These are phyloP conservation scores for Hyaloscypha variabilis DNA, from an alignment of 495 filamentous ascomycete species.

Conservation along the genomic window DNA sequence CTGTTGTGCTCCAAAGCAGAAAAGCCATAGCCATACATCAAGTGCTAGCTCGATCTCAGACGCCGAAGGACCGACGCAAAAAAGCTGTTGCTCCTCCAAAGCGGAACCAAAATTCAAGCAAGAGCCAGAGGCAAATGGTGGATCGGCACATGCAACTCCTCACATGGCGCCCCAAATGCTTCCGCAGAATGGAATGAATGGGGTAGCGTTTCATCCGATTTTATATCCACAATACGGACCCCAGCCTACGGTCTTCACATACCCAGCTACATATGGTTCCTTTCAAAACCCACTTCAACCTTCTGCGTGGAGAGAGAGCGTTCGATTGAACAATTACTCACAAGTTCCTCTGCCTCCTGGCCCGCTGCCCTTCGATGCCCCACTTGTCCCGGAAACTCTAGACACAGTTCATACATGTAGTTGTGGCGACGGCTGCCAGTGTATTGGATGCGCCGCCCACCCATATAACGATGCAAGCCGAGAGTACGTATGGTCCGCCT, in stretches of 20 bases:
- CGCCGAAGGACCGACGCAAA: slow-evolving; percentile 11
- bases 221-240: slow-evolving; percentile 23
- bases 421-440: slow-evolving; percentile 70
- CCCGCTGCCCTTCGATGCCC: slow-evolving; percentile 22
- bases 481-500: slow-evolving; percentile 56
- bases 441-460: slow-evolving; percentile 68
- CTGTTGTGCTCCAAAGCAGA: slow-evolving; percentile 30
- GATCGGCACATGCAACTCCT: slow-evolving; percentile 7
- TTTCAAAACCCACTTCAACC: slow-evolving; percentile 44
- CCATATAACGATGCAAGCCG: slow-evolving; percentile 74
- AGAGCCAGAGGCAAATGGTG: slow-evolving; percentile 18
- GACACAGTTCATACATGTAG: slow-evolving; percentile 42
- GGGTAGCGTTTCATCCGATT: slow-evolving; percentile 17
- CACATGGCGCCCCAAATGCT: slow-evolving; percentile 23
- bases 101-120: slow-evolving; percentile 12
- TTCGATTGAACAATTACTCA: slow-evolving; percentile 26
- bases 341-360: slow-evolving; percentile 8
- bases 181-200: slow-evolving; percentile 24
- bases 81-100: slow-evolving; percentile 29
- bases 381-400: slow-evolving; percentile 20
- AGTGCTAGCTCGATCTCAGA: slow-evolving; percentile 24
- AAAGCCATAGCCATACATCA: slow-evolving; percentile 27
- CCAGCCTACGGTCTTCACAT: slow-evolving; percentile 32
- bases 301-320: slow-evolving; percentile 40
- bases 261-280: slow-evolving; percentile 42